Evolutionary conservation across 352 stramenopile species (phyloP).

Genomic region (Globisporangium nodosum): DNA sequence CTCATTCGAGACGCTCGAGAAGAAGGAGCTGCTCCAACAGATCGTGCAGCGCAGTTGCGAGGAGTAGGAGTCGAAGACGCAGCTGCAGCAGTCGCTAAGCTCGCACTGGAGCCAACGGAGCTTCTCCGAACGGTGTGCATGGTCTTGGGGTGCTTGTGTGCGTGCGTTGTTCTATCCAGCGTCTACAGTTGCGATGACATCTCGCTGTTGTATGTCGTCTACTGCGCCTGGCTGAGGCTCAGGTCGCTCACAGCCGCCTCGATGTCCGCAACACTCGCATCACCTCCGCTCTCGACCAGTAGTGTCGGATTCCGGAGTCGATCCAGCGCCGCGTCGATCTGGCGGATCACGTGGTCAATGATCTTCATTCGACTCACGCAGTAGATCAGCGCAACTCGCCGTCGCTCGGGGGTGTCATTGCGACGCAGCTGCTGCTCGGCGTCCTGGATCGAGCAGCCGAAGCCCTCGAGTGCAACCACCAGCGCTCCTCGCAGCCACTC

Average conservation of each 20-base stretch:
- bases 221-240: not conserved
- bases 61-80: not conserved
- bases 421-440: slow-evolving; percentile 23
- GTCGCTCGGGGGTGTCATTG: slow-evolving; percentile 15
- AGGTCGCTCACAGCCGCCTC: not conserved
- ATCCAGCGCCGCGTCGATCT: slow-evolving; percentile 34
- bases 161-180: not conserved
- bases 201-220: not conserved
- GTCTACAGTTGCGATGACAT: not conserved
- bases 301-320: not conserved
- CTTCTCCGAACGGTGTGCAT: not conserved
- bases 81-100: not conserved
- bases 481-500: slow-evolving; percentile 16
- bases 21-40: slow-evolving; percentile 40
- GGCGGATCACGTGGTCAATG: slow-evolving; percentile 22
- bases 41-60: slow-evolving; percentile 42
- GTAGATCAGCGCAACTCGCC: slow-evolving; percentile 41
- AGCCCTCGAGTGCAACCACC: slow-evolving; percentile 9
- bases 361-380: slow-evolving; percentile 39
- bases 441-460: slow-evolving; percentile 15
- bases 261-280: not conserved
- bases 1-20: slow-evolving; percentile 45
- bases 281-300: not conserved
- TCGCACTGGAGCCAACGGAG: not conserved
- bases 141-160: not conserved